Evolutionary conservation across 257 asterid species (phyloP), one percentile per base, ranked within the genome.

Genomic region (Solanum sitiens): DNA sequence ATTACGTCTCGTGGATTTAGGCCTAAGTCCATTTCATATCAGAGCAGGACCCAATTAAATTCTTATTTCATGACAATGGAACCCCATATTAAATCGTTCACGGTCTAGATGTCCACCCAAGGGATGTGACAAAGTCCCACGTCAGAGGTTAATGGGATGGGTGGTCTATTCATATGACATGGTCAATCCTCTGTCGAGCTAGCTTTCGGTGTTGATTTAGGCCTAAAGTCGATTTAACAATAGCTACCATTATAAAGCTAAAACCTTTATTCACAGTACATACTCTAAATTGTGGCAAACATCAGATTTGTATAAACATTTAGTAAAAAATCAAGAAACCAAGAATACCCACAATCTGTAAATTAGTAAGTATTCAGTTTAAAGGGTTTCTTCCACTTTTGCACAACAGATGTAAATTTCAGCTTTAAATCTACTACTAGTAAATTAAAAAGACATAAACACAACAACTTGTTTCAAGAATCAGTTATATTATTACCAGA

Each of bases 401-500:
- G 10, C 18, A 35, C 77, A 73, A 70, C 27, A 56, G 39, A 67
- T 84, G 53, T 63, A 61, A 11, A 74, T 0, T 85, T 67, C 67
- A 79, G 18, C 85, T 79, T 27, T 4, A 45, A 27, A 45, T 73
- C 63, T 74, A 77, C 77, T 88, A 74, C 15, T n/a, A 87, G 70
- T 9, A 39, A 63, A 32, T 63, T 11, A 63, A 11, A 56, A 61
- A 61, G 32, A 59, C 15, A 16, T 11, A 53, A 61, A 61, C 16
- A 82, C 32, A 67, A n/a, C 9, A 80, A 42, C 32, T 23, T 20
- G 2, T 11, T 80, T 12, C 67, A 86, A 35, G 42, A 86, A 71
- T 40, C 83, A 68, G 8, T 25, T n/a, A 18, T 56, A 87, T 89
- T 87, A 93, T 89, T 88, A 94, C 98, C 98, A 40, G 95, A 85